phyloP scores from a whole-genome alignment of 345 rosid species.

The Brassica cretica region DNA sequence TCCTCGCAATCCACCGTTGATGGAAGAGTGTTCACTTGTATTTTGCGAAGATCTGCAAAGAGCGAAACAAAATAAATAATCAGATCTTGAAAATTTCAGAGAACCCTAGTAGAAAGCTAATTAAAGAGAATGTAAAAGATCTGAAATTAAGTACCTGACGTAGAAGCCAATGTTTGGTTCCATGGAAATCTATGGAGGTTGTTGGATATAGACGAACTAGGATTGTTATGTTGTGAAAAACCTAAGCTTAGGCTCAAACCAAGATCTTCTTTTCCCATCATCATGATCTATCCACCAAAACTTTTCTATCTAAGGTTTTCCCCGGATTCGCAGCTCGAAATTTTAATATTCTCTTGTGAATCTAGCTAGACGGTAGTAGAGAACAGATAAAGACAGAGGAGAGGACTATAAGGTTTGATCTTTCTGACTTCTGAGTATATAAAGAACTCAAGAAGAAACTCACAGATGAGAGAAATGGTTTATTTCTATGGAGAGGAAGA shows the following conservation, averaged over 20 bases:
- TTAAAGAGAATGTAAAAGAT: not conserved
- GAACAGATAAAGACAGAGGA: not conserved
- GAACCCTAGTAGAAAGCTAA: not conserved
- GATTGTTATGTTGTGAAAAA: conserved; percentile 45
- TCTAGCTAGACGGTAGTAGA: not conserved
- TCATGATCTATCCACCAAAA: conserved; percentile 26
- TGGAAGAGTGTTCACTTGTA: conserved; percentile 86
- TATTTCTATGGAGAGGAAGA: not conserved
- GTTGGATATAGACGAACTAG: conserved; percentile 43
- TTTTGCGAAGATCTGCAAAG: conserved; percentile 70
- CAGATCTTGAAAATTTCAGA: not conserved
- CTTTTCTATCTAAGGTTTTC: too few relatives aligned
- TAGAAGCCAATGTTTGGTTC: conserved; percentile 13
- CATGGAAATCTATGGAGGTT: conserved; percentile 35
- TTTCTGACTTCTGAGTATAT: not conserved
- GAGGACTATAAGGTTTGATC: not conserved
- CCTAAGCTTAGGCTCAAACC: conserved; percentile 83
- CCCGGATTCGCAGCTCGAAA: too few relatives aligned
- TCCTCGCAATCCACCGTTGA: conserved; percentile 63
- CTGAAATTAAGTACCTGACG: conserved; percentile 10
- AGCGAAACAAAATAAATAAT: not conserved
- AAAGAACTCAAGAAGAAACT: not conserved
- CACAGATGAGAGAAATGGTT: conserved; percentile 2
- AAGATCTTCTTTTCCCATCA: conserved; percentile 75
- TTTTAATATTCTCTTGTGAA: not conserved